These are phyloP conservation scores for Aspergillus taichungensis DNA, from an alignment of 495 filamentous ascomycete genomes.

Conservation along the genomic window DNA sequence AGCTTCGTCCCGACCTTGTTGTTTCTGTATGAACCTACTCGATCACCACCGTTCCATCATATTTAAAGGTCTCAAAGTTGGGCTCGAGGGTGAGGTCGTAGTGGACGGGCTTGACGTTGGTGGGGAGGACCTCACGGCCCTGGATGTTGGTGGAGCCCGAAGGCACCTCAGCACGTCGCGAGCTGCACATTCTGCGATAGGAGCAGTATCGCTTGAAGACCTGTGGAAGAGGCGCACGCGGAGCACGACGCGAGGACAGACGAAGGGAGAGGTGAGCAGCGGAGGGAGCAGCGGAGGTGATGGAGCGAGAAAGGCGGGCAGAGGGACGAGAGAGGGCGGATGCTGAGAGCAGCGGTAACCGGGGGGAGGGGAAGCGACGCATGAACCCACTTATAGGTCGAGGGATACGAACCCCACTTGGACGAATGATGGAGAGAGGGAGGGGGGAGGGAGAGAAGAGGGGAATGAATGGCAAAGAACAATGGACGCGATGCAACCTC, in stretches of 20 bases:
- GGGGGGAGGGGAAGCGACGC: constrained; percentile 32
- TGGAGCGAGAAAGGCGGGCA: constrained; percentile 18
- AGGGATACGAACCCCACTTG: constrained; percentile 3
- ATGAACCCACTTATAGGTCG: no score
- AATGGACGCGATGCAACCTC: constrained; percentile 5
- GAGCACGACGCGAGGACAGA: constrained; percentile 5
- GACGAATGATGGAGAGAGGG: constrained; percentile 9
- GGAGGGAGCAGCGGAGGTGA: constrained; percentile 13
- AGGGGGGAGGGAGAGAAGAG: constrained; percentile 4
- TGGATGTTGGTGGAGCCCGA: constrained; percentile 44
- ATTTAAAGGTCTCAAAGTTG: constrained; percentile 54
- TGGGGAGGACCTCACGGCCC: constrained; percentile 56
- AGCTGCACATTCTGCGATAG: constrained; percentile 43
- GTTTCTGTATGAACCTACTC: constrained; percentile 38
- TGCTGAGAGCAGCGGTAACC: constrained; percentile 27
- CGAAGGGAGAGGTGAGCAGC: constrained; percentile 8
- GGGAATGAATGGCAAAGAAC: constrained; percentile 9
- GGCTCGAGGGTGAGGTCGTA: constrained; percentile 62
- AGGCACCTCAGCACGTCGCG: constrained; percentile 29
- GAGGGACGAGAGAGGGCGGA: constrained; percentile 26
- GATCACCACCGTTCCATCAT: constrained; percentile 54
- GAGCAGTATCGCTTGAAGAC: constrained; percentile 39
- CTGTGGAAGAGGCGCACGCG: constrained; percentile 25
- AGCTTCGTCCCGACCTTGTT: constrained; percentile 3
- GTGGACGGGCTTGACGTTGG: constrained; percentile 58